phyloP scores from a whole-genome alignment of 1,284 basidiomycete genomes.

The Kwoniella shivajii region DNA sequence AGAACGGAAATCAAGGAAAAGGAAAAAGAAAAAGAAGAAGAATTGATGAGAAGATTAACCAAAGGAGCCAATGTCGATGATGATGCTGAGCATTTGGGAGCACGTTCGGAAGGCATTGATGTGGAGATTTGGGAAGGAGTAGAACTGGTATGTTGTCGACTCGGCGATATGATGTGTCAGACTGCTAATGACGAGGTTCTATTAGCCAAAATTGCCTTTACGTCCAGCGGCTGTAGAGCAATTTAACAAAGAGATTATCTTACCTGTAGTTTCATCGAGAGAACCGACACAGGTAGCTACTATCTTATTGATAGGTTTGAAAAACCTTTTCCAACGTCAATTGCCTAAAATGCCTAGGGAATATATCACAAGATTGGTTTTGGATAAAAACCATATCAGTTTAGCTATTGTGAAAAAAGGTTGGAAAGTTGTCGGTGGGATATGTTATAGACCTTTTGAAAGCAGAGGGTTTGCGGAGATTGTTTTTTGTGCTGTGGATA shows the following conservation, averaged over 20 bases:
- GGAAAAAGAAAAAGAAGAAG: slow-evolving; percentile 31
- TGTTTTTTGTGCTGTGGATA: slow-evolving; percentile 97
- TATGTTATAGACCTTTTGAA: slow-evolving; percentile 95
- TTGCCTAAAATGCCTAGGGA: slow-evolving; percentile 99
- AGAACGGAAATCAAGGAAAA: slow-evolving; percentile 25
- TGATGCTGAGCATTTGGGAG: slow-evolving; percentile 11
- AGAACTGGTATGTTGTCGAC: slow-evolving; percentile 35
- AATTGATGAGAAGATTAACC: slow-evolving; percentile 71
- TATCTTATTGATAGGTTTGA: slow-evolving; percentile 88
- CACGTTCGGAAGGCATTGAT: slow-evolving; percentile 22
- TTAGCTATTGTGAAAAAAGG: slow-evolving; percentile 96
- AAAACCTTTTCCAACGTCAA: slow-evolving; percentile 96
- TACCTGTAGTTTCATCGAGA: slow-evolving; percentile 79
- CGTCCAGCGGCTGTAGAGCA: slow-evolving; percentile 81
- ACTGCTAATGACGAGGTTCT: not conserved
- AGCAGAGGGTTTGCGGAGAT: slow-evolving; percentile 96
- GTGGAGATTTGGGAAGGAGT: slow-evolving; percentile 51
- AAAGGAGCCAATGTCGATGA: slow-evolving; percentile 77
- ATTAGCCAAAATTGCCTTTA: slow-evolving; percentile 48
- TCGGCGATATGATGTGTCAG: not conserved
- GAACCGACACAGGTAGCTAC: slow-evolving; percentile 73
- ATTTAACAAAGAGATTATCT: slow-evolving; percentile 77
- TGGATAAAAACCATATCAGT: slow-evolving; percentile 86
- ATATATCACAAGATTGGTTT: slow-evolving; percentile 95
- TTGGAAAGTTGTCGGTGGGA: slow-evolving; percentile 94